Conservation (phyloP, 2,329 filamentous ascomycete genomes). For the Diaporthe australafricana region DNA sequence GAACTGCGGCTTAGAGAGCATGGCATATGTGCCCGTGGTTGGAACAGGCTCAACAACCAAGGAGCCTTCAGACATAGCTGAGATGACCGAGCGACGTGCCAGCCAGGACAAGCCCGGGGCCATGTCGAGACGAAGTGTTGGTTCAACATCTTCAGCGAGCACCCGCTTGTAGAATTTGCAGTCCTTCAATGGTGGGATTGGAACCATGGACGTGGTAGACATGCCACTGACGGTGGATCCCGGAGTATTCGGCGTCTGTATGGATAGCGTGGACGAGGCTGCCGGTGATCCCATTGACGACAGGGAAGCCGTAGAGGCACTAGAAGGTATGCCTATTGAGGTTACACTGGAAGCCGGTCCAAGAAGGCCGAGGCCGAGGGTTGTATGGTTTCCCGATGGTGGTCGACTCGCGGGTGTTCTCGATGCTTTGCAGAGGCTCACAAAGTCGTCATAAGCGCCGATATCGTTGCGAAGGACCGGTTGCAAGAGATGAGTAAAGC, state of each 20-base stretch:
- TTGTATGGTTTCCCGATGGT: conserved; percentile 78
- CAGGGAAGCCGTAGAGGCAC: conserved; percentile 71
- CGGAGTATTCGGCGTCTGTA: conserved; percentile 69
- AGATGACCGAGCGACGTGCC: conserved; percentile 85
- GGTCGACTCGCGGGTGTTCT: conserved; percentile 73
- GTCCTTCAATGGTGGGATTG: conserved; percentile 80
- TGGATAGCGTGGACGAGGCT: conserved; percentile 62
- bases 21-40: conserved; percentile 62
- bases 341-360: conserved; percentile 51
- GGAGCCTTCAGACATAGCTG: conserved; percentile 84
- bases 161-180: conserved; percentile 94
- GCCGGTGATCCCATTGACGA: conserved; percentile 58
- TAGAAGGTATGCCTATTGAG: conserved; percentile 57
- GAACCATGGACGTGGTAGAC: conserved; percentile 51
- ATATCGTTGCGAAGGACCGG: conserved; percentile 87
- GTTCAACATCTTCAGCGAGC: conserved; percentile 91
- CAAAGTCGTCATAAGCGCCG: conserved; percentile 85
- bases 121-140: conserved; percentile 87
- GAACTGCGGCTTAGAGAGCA: conserved; percentile 63
- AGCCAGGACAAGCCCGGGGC: conserved; percentile 95
- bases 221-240: conserved; percentile 62
- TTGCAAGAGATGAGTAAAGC: conserved; percentile 85
- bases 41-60: conserved; percentile 92
- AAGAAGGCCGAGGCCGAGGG: conserved; percentile 65
- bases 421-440: conserved; percentile 77